Evolutionary conservation across 169 alveolate genomes (phyloP), one percentile per base, ranked within the genome.

Genomic region (Babesia divergens): DNA sequence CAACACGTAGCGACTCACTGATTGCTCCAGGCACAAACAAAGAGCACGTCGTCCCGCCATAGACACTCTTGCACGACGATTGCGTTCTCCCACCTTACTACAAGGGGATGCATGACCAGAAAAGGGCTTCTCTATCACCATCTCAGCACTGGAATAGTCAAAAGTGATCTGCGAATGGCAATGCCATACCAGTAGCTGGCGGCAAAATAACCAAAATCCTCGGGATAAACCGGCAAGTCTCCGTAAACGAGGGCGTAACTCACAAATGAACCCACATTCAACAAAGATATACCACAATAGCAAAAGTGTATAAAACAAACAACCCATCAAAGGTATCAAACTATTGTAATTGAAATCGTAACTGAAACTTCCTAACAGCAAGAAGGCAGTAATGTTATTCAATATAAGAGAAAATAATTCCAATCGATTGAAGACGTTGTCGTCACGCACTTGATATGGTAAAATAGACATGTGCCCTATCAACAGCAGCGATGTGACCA

Each of bases 351-450:
- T 38, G 56, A 77, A 53, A 69, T 77, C 86, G 56, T 60, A 77
- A 54, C 74, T 68, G 58, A 67, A 77, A 37, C 86, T 67, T 6
- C 86, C 86, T 40, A 62, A 67, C 9, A 77, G 66, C 22, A 77
- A 26, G 52, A 60, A 67, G 16, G 68, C 86, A 6, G 86, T 77
- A 24, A 34, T 6, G 31, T 43, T 29, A 69, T 66, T 77, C 28
- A 77, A 34, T 0, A 49, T 16, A 28, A 69, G 32, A 7, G 81
- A 56, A 6, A 68, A 32, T 18, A 77, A 29, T 51, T 77, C 76
- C 24, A 77, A 64, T 14, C 67, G 67, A 59, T 77, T 77, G 40
- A 59, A 77, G 32, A 77, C 16, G 37, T 77, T 67, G 66, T 77
- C 82, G 35, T 55, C 70, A 9, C 86, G 67, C 55, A 69, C 43